A percentile compares a stretch with the other conserved stretches of the same genome.
Conservation (phyloP, 169 alveolate species). For the Eimeria falciformis region DNA sequence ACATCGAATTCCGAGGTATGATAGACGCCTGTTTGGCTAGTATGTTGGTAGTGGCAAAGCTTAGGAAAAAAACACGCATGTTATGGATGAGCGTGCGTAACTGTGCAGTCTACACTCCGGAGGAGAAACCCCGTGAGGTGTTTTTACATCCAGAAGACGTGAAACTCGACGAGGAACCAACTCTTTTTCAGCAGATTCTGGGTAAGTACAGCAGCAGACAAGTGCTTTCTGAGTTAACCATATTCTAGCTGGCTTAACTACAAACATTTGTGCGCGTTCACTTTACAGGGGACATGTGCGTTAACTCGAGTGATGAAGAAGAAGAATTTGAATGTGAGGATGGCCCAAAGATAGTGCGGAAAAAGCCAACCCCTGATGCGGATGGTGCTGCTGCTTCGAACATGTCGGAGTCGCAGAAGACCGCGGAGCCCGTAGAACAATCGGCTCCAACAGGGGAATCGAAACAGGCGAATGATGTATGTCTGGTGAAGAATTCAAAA, state of each 20-base stretch:
- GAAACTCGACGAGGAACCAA: constrained; percentile 76
- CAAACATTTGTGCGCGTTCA: background rate
- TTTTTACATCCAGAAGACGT: constrained; percentile 78
- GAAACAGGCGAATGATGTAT: background rate
- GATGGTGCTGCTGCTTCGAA: constrained; percentile 44
- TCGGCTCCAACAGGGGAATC: constrained; percentile 4
- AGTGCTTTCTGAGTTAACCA: background rate
- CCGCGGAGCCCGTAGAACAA: background rate
- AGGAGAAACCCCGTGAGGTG: constrained; percentile 76
- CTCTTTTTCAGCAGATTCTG: constrained; percentile 80
- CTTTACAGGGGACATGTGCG: constrained; percentile 70
- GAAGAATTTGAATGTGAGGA: constrained; percentile 73
- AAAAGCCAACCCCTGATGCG: constrained; percentile 53
- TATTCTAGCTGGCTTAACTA: background rate
- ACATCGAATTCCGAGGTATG: constrained; percentile 74
- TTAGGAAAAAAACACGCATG: background rate
- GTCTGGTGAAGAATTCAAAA: background rate
- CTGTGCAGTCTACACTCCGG: constrained; percentile 74
- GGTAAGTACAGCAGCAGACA: constrained; percentile 49
- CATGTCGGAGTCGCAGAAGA: background rate
- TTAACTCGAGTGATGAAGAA: constrained; percentile 75
- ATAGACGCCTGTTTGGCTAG: background rate
- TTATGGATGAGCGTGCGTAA: background rate
- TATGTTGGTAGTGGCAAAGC: background rate
- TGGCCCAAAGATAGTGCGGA: constrained; percentile 53